Evolutionary conservation across 352 stramenopile species (phyloP).

Genomic region (Globisporangium alternatum): DNA sequence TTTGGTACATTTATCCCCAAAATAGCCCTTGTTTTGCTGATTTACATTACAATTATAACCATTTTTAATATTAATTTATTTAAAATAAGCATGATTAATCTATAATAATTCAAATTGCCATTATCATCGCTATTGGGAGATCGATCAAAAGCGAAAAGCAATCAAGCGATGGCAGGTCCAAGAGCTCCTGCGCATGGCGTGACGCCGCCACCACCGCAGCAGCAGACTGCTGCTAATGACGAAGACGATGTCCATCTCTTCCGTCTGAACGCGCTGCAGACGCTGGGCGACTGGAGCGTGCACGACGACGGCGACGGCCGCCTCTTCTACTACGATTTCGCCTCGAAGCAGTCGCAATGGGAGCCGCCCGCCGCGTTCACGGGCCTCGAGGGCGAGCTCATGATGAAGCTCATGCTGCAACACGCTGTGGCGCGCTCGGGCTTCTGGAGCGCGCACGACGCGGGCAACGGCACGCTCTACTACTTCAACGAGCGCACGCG

Average conservation of each 20-base stretch:
- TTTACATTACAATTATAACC: background rate
- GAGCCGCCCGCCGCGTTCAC: constrained; percentile 42
- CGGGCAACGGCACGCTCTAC: constrained; percentile 69
- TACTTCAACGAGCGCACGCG: constrained; percentile 79
- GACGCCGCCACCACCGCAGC: constrained; percentile 9
- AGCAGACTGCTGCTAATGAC: constrained; percentile 19
- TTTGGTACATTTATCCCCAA: background rate
- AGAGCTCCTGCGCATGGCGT: constrained; percentile 4
- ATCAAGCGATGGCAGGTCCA: background rate
- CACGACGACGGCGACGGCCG: constrained; percentile 70
- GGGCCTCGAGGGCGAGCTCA: constrained; percentile 60
- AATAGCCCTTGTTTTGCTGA: background rate
- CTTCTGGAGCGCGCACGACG: constrained; percentile 68
- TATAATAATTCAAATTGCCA: background rate
- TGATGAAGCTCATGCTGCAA: constrained; percentile 86
- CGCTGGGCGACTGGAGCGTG: constrained; percentile 63
- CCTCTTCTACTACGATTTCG: constrained; percentile 76
- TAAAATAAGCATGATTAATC: background rate
- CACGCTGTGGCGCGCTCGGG: constrained; percentile 60
- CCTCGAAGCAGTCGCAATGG: constrained; percentile 54
- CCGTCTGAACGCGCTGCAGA: constrained; percentile 49
- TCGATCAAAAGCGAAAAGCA: background rate
- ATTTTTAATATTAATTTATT: background rate
- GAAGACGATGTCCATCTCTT: constrained; percentile 20
- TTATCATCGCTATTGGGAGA: background rate